phyloP scores from a whole-genome alignment of 352 stramenopile species.

The Elongisporangium anandrum region DNA sequence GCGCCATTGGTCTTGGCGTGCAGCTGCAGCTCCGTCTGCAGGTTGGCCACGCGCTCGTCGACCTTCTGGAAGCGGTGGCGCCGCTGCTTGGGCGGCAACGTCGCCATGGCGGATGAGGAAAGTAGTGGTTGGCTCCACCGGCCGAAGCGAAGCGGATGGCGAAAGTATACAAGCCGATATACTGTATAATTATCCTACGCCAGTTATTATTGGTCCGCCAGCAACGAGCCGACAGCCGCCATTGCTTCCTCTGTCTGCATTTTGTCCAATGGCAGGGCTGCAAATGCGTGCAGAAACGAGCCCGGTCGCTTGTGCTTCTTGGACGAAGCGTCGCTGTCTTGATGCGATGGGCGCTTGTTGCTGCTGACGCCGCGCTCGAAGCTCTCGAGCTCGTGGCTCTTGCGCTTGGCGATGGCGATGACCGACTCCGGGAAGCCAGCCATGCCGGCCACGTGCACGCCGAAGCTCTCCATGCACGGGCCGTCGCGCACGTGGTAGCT shows the following conservation, averaged over 20 bases:
- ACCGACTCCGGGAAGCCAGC: slow-evolving; percentile 93
- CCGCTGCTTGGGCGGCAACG: slow-evolving; percentile 51
- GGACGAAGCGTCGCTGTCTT: background rate
- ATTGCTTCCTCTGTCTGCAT: slow-evolving; percentile 43
- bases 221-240: slow-evolving; percentile 23
- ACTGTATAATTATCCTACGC: background rate
- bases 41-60: slow-evolving; percentile 69
- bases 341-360: background rate
- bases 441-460: slow-evolving; percentile 98
- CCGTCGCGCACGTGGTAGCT: slow-evolving; percentile 92
- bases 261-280: slow-evolving; percentile 61
- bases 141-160: background rate
- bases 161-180: background rate
- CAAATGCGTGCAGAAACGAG: slow-evolving; percentile 49
- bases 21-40: slow-evolving; percentile 78
- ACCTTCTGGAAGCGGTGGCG: slow-evolving; percentile 84
- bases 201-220: slow-evolving; percentile 1
- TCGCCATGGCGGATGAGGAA: slow-evolving; percentile 4
- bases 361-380: slow-evolving; percentile 44
- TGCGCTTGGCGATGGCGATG: slow-evolving; percentile 91
- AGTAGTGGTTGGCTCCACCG: background rate
- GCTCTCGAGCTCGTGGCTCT: slow-evolving; percentile 93
- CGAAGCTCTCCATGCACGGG: slow-evolving; percentile 97
- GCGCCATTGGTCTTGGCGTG: slow-evolving; percentile 74
- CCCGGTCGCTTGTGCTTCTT: slow-evolving; percentile 44